Conservation (phyloP, 306 rosid species). For the Cucurbita ficifolia region DNA sequence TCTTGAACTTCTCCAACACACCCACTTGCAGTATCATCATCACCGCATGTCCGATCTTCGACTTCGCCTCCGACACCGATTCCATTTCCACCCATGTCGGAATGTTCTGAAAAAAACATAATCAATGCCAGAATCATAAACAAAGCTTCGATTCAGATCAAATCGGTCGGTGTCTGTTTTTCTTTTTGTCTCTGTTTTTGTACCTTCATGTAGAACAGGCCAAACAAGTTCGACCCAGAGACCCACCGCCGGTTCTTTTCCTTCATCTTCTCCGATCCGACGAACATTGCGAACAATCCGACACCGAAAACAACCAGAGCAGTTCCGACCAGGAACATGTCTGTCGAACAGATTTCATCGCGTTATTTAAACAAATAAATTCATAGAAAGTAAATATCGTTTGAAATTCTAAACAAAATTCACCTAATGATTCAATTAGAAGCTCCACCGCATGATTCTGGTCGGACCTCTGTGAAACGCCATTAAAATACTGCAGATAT, state of each 20-base stretch:
- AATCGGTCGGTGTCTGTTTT: too few relatives aligned
- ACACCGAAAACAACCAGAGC: slow-evolving; percentile 33
- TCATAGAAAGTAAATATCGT: not conserved
- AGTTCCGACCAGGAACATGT: slow-evolving; percentile 40
- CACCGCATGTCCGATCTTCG: slow-evolving; percentile 41
- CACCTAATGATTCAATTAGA: slow-evolving; percentile 46
- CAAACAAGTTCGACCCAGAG: slow-evolving; percentile 26
- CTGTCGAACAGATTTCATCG: slow-evolving; percentile 7
- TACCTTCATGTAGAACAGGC: slow-evolving; percentile 37
- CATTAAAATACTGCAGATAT: slow-evolving; percentile 25
- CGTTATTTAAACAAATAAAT: not conserved
- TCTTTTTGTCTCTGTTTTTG: too few relatives aligned
- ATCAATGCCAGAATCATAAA: not conserved
- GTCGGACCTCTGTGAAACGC: slow-evolving; percentile 23
- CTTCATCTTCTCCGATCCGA: slow-evolving; percentile 15
- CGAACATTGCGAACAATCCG: slow-evolving; percentile 34
- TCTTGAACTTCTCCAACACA: slow-evolving; percentile 35
- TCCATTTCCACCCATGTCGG: slow-evolving; percentile 33
- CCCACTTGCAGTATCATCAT: slow-evolving; percentile 46
- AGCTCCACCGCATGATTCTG: slow-evolving; percentile 25
- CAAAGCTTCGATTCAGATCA: not conserved
- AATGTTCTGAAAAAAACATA: slow-evolving; percentile 12
- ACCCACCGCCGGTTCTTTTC: slow-evolving; percentile 5
- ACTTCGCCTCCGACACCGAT: slow-evolving; percentile 30
- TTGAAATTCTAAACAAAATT: not conserved